Conservation (phyloP, 192 early-diverging fungal species). For the Geranomyces michiganensis region DNA sequence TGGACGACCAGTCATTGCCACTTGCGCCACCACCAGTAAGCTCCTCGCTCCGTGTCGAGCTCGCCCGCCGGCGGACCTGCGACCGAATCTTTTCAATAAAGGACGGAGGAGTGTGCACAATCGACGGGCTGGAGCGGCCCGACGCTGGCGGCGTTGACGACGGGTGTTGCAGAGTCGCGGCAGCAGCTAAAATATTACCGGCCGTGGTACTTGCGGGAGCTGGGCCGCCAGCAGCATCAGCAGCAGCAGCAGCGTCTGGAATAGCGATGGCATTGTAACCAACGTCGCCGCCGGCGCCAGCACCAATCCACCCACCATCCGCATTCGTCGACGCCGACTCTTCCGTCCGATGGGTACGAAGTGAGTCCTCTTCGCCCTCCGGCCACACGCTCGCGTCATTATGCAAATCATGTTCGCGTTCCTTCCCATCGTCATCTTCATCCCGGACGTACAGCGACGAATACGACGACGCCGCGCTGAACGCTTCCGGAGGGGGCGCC, state of each 20-base stretch:
- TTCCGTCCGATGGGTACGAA: not conserved
- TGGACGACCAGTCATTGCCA: too few relatives aligned
- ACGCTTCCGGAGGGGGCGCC: slow-evolving; percentile 5
- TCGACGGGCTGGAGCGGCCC: not conserved
- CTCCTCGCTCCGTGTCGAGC: slow-evolving; percentile 19
- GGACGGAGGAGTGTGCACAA: slow-evolving; percentile 18
- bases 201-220: too few relatives aligned
- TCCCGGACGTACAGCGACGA: not conserved
- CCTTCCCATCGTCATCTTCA: not conserved
- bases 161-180: not conserved
- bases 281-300: too few relatives aligned
- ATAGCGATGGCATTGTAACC: too few relatives aligned
- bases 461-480: slow-evolving; percentile 7
- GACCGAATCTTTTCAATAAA: slow-evolving; percentile 21
- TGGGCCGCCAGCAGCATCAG: too few relatives aligned
- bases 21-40: not conserved
- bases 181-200: too few relatives aligned
- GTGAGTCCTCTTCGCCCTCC: not conserved
- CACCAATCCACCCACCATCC: too few relatives aligned
- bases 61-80: slow-evolving; percentile 26
- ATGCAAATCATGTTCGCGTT: too few relatives aligned
- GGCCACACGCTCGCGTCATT: too few relatives aligned
- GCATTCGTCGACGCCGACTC: not conserved
- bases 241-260: too few relatives aligned
- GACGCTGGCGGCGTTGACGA: slow-evolving; percentile 2